Conservation (phyloP, 495 filamentous ascomycete genomes). For the Aspergillus leporis region DNA sequence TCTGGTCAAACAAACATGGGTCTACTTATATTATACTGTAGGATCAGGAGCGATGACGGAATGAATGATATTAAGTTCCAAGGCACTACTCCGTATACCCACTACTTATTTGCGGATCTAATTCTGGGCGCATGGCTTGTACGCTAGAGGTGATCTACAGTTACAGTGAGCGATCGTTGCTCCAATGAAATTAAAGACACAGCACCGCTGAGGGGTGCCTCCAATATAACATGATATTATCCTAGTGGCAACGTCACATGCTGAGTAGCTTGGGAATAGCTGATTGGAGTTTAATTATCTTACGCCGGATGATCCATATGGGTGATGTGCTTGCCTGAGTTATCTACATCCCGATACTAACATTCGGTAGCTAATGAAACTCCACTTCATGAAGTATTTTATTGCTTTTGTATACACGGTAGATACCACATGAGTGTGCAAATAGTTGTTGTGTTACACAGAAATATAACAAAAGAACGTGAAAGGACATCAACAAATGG, state of each 20-base stretch:
- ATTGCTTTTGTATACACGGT: constrained; percentile 16
- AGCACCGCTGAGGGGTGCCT: background rate
- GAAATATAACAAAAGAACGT: constrained; percentile 5
- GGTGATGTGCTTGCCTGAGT: background rate
- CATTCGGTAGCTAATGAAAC: background rate
- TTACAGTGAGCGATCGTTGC: background rate
- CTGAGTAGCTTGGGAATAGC: background rate
- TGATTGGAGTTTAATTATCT: background rate
- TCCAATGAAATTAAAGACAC: constrained; percentile 2
- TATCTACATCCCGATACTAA: too few species aligned
- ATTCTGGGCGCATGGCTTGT: background rate
- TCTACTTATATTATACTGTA: background rate
- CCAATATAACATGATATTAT: background rate
- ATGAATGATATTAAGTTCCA: background rate
- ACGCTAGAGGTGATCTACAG: constrained; percentile 2
- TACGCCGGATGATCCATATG: background rate
- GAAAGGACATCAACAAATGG: constrained; percentile 11
- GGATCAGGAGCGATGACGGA: background rate
- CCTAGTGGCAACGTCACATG: background rate
- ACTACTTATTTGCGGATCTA: background rate
- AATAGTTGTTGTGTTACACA: constrained; percentile 15
- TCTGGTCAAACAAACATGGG: background rate
- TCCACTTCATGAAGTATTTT: constrained; percentile 17
- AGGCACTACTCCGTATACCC: background rate
- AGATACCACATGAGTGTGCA: background rate